Base-by-base conservation (phyloP, 352 stramenopile species). In the Phytopythium ostracodes region DNA sequence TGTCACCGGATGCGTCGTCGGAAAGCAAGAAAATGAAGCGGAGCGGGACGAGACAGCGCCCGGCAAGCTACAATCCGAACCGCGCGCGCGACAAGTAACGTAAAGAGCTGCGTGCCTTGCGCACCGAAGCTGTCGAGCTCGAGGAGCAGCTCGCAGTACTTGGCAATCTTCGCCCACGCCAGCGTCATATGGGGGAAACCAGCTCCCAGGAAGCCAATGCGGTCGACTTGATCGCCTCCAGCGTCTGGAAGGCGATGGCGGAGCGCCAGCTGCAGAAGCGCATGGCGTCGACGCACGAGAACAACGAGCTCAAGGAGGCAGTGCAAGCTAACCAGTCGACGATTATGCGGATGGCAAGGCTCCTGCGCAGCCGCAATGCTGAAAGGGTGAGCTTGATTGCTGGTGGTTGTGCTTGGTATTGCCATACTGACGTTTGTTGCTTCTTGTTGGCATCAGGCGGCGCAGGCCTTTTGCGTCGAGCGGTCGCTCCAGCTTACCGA, bases 61-160 rank as follows among this genome's bases (percentile, higher is more conserved):
- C 7, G 27, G 29, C 29, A 33, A 11, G n/a, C 18, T 58, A 58
- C 52, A 58, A 58, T 29, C 33, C 52, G 5, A 58, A 72, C 29
- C 68, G 65, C 14, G 63, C 65, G 49, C 58, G 68, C 8, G 60
- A 72, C 33, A 66, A 72, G 55, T 58, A 67, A 25, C 66, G 68
- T 31, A 61, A 59, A 18, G 55, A 72, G 52, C 55, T 61, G 47
- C 54, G 66, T 15, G 53, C 42, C 29, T 50, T 44, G 4, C 58
- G 68, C 25, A 53, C 40, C 7, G 42, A 49, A 18, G 62, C 65
- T 14, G 25, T 64, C 53, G 18, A 60, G 11, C 43, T 57, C 5
- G 35, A 70, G 44, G 29, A 63, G 27, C 51, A 57, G 31, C 29
- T 43, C 4, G 27, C 25, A 18, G 12, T 49, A 0, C 42, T 49